A percentile compares a stretch with the other conserved stretches of the same genome.
These are phyloP conservation scores for Physaria fendleri DNA, from an alignment of 345 rosid genomes.

Conservation along the genomic window DNA sequence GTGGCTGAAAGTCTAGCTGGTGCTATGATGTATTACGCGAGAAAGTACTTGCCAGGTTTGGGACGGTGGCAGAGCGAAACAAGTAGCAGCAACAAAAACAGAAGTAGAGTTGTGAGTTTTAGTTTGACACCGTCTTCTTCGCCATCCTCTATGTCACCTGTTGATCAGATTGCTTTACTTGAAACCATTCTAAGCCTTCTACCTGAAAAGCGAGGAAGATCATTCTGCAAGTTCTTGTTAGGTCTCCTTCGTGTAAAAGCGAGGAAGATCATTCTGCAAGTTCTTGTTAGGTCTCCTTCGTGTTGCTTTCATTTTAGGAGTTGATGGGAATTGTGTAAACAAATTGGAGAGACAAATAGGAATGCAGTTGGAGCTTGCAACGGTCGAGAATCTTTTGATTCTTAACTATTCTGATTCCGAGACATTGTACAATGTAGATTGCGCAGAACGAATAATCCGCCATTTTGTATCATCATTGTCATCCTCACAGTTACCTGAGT, in stretches of 20 bases:
- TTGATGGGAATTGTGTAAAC: conserved; percentile 44
- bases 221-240: conserved; percentile 75
- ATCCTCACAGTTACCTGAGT: conserved; percentile 41
- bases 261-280: conserved; percentile 80
- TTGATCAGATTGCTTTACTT: conserved; percentile 66
- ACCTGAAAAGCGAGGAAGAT: conserved; percentile 82
- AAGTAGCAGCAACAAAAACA: conserved; percentile 48
- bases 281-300: conserved; percentile 89
- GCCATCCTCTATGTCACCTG: conserved; percentile 19
- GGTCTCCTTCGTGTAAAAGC: conserved; percentile 87
- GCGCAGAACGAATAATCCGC: conserved; percentile 55
- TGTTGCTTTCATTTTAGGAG: conserved; percentile 67
- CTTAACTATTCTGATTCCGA: conserved; percentile 84
- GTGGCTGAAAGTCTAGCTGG: conserved; percentile 67
- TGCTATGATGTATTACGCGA: conserved; percentile 75
- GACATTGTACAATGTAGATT: conserved; percentile 65
- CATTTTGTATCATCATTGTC: conserved; percentile 48
- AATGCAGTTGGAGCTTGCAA: conserved; percentile 80
- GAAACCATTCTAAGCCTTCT: conserved; percentile 66
- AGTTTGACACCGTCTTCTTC: conserved; percentile 52
- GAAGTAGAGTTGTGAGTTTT: conserved; percentile 67
- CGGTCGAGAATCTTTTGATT: conserved; percentile 75
- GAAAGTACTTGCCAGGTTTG: conserved; percentile 81
- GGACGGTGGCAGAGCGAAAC: conserved; percentile 78
- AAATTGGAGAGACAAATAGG: conserved; percentile 77